Evolutionary conservation across 2,329 filamentous ascomycete genomes (phyloP).

Genomic region (Fusarium stilboides): DNA sequence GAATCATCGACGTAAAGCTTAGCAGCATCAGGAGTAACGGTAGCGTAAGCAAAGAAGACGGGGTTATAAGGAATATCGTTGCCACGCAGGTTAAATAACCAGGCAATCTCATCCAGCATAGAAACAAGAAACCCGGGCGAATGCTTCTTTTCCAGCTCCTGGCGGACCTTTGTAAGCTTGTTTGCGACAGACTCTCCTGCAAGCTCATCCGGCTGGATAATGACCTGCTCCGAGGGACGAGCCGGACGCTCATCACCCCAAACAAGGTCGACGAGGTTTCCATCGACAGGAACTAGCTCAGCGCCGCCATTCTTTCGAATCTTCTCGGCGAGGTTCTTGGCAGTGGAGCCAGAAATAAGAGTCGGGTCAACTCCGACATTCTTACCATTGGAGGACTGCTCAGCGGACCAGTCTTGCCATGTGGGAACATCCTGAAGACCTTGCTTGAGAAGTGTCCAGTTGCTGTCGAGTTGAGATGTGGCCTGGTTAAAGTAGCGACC

Average conservation of each 20-base stretch:
- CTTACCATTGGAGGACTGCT: slow-evolving; percentile 89
- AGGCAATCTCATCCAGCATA: slow-evolving; percentile 96
- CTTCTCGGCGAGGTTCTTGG: slow-evolving; percentile 83
- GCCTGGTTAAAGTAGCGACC: slow-evolving; percentile 99
- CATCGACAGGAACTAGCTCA: slow-evolving; percentile 79
- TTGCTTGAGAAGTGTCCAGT: slow-evolving; percentile 94
- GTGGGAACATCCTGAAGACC: slow-evolving; percentile 94
- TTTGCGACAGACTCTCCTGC: slow-evolving; percentile 85
- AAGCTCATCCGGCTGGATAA: slow-evolving; percentile 79
- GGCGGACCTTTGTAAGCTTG: slow-evolving; percentile 89
- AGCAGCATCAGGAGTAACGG: slow-evolving; percentile 82
- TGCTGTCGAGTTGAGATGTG: slow-evolving; percentile 87
- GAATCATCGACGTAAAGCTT: slow-evolving; percentile 87
- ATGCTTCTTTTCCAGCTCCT: slow-evolving; percentile 92
- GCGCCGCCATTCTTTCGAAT: slow-evolving; percentile 89
- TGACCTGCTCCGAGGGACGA: slow-evolving; percentile 82
- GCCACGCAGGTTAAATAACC: slow-evolving; percentile 97
- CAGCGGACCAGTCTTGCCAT: slow-evolving; percentile 96
- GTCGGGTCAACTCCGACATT: slow-evolving; percentile 92
- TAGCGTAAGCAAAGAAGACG: slow-evolving; percentile 97
- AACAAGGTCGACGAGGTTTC: slow-evolving; percentile 92
- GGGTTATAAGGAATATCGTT: slow-evolving; percentile 98
- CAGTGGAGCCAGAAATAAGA: slow-evolving; percentile 78
- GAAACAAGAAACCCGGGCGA: slow-evolving; percentile 90
- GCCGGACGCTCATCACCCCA: slow-evolving; percentile 84